Percentiles rank a stretch among this genome's conserved stretches.
Conservation (phyloP, 345 rosid genomes). For the Orychophragmus violaceus region DNA sequence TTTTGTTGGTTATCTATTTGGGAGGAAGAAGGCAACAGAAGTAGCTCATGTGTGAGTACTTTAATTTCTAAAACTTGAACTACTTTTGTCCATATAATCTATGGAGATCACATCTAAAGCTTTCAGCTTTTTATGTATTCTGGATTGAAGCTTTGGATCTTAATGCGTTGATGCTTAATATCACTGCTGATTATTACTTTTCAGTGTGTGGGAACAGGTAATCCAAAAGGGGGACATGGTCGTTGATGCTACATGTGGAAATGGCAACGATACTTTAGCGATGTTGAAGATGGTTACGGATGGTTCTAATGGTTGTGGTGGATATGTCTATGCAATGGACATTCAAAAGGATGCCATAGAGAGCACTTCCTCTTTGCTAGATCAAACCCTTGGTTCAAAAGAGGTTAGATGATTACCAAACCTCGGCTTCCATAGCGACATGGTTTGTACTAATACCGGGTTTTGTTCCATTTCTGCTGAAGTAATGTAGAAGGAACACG, state of each 20-base stretch:
- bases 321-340: slow-evolving; percentile 73
- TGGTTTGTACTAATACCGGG: slow-evolving; percentile 6
- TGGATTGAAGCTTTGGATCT: too few species aligned
- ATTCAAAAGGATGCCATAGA: slow-evolving; percentile 62
- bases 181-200: not conserved
- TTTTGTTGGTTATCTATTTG: slow-evolving; percentile 65
- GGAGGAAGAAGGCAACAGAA: slow-evolving; percentile 86
- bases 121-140: not conserved
- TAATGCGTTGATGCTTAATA: too few species aligned
- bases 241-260: slow-evolving; percentile 88
- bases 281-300: slow-evolving; percentile 66
- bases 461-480: slow-evolving; percentile 17
- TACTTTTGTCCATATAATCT: not conserved
- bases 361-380: slow-evolving; percentile 49
- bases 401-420: slow-evolving; percentile 48
- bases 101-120: not conserved
- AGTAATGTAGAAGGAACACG: slow-evolving; percentile 57
- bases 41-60: slow-evolving; percentile 80
- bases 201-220: slow-evolving; percentile 77
- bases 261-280: slow-evolving; percentile 75
- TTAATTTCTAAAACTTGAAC: not conserved
- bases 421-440: not conserved
- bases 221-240: slow-evolving; percentile 64
- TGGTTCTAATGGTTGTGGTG: slow-evolving; percentile 38
- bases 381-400: slow-evolving; percentile 35